Evolutionary conservation across 2,329 filamentous ascomycete genomes (phyloP), one percentile per base, ranked within the genome.

Genomic region (Fusarium sacchari): DNA sequence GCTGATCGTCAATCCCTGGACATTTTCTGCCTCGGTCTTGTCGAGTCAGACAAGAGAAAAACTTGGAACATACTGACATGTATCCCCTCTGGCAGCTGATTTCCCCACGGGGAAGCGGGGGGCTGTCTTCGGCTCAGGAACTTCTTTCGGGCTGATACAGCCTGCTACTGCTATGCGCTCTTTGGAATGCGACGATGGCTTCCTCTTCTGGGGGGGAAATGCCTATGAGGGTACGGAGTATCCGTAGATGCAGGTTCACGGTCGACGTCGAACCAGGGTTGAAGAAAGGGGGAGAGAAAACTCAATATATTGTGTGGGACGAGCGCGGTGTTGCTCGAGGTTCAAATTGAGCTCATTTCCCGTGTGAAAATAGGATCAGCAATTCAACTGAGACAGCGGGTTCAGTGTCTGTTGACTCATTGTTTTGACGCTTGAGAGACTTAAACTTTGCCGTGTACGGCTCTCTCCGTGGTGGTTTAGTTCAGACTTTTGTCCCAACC

Each of bases 261-360:
- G 36, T 74, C 49, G 62, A 74, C 46, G 49, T 72, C 59, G 62
- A 43, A 59, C 59, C 37, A 26, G 49, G 50, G 32, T 37, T n/a
- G 42, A 17, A 34, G 12, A 11, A 26, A 30, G 20, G 26, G 24
- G 26, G 15, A 22, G 26, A 14, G 2, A 49, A 13, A 47, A 42
- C 32, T 32, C 40, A 53, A 37, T n/a, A 26, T 39, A n/a, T 20
- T 22, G 50, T 53, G 57, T 42, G 44, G n/a, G 46, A 26, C 18
- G 40, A 28, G 55, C 17, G 40, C 28, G 28, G 14, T 37, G 32
- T 46, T 46, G 49, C 22, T 30, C 30, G 57, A 60, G 44, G 63
- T 74, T 78, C 72, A 77, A 78, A 77, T 74, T 67, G 67, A 40
- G 44, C 56, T 53, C 60, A 46, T 63, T 58, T 72, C 73, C 76